Conservation (phyloP, 2,329 filamentous ascomycete genomes). For the Nemania bipapillata region DNA sequence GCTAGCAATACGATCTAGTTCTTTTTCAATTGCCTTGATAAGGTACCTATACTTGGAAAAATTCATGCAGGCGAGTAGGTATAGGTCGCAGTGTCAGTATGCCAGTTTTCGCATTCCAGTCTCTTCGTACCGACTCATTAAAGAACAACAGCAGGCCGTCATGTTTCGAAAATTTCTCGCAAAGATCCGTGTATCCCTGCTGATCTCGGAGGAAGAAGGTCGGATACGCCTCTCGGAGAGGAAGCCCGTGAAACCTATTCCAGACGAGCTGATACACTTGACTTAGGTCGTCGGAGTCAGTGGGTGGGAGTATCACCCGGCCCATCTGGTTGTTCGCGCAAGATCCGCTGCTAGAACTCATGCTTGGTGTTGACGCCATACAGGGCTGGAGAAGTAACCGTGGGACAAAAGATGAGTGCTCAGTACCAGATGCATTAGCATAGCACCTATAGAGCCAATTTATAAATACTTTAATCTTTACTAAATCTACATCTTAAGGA, state of each 20-base stretch:
- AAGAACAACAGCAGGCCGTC: background rate
- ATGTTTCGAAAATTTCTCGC: background rate
- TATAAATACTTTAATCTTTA: too few relatives aligned
- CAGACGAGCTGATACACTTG: too few relatives aligned
- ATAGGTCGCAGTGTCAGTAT: background rate
- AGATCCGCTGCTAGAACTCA: too few relatives aligned
- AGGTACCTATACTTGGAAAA: background rate
- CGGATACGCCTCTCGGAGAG: background rate
- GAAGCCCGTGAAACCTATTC: too few relatives aligned
- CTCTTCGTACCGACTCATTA: background rate
- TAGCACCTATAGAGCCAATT: too few relatives aligned
- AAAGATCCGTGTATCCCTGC: background rate
- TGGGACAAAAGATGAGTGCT: background rate
- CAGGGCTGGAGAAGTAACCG: too few relatives aligned
- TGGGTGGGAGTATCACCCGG: too few relatives aligned
- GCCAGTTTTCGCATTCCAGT: conserved; percentile 7
- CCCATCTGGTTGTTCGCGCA: too few relatives aligned
- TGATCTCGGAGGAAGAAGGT: background rate
- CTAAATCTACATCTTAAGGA: too few relatives aligned
- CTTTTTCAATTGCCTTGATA: background rate
- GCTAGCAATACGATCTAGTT: background rate
- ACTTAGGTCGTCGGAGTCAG: too few relatives aligned
- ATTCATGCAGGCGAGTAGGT: background rate
- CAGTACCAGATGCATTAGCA: too few relatives aligned
- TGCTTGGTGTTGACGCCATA: too few relatives aligned